Percentiles rank a stretch among this genome's conserved stretches.
Evolutionary conservation across 495 filamentous ascomycete species (phyloP).

Genomic region (Polyplosphaeria fusca): DNA sequence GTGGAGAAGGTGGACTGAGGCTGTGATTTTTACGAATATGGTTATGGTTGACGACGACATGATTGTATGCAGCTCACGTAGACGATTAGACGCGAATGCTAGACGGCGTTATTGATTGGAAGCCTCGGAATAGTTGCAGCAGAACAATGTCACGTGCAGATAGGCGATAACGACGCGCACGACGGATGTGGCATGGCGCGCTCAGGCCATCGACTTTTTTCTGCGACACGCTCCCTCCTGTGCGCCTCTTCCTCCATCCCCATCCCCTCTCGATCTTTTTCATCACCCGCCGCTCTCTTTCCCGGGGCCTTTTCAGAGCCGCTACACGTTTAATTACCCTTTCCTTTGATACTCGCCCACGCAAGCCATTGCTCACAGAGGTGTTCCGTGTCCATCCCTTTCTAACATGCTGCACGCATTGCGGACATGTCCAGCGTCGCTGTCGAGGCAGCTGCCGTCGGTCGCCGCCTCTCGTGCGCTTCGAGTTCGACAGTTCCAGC

Average conservation of each 20-base stretch:
- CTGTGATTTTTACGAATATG: not conserved
- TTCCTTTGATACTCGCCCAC: constrained; percentile 5
- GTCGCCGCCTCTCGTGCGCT: constrained; percentile 9
- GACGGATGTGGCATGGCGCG: not conserved
- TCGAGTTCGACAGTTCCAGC: constrained; percentile 2
- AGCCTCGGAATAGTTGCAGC: too few relatives aligned
- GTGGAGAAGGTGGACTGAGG: constrained; percentile 18
- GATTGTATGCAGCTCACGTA: too few relatives aligned
- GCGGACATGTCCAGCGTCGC: constrained; percentile 39
- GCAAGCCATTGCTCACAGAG: too few relatives aligned
- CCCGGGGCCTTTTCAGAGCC: not conserved
- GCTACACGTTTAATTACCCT: not conserved
- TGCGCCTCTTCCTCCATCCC: not conserved
- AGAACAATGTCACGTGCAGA: constrained; percentile 12
- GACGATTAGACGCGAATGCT: too few relatives aligned
- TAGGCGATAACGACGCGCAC: constrained; percentile 4
- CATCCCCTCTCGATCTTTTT: too few relatives aligned
- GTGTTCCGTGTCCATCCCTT: constrained; percentile 10
- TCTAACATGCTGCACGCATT: constrained; percentile 36
- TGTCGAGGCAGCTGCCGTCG: constrained; percentile 33
- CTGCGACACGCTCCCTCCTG: not conserved
- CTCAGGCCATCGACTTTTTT: not conserved
- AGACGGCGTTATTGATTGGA: too few relatives aligned
- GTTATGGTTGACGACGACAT: too few relatives aligned
- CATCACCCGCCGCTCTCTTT: too few relatives aligned